phyloP scores from a whole-genome alignment of 495 filamentous ascomycete genomes.

The Tetracladium marchalianum region DNA sequence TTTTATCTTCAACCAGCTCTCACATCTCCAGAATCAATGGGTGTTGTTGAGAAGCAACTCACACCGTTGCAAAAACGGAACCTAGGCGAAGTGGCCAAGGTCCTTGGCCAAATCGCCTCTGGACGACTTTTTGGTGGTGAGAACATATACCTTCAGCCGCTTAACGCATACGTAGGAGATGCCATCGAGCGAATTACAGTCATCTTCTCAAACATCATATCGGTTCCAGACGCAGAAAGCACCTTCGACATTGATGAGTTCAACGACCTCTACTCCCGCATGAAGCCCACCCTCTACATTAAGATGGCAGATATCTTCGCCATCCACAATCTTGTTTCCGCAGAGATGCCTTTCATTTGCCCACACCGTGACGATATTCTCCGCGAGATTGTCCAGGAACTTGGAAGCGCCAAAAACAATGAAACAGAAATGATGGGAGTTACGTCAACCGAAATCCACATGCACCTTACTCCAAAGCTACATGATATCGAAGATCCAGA shows the following conservation, averaged over 20 bases:
- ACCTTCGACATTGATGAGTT: slow-evolving; percentile 98
- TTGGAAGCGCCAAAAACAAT: slow-evolving; percentile 91
- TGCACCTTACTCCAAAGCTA: slow-evolving; percentile 85
- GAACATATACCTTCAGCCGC: slow-evolving; percentile 88
- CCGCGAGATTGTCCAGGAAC: slow-evolving; percentile 81
- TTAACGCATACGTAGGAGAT: slow-evolving; percentile 83
- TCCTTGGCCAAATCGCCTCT: slow-evolving; percentile 75
- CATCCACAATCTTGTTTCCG: slow-evolving; percentile 79
- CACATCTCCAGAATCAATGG: slow-evolving; percentile 75
- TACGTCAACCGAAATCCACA: slow-evolving; percentile 78
- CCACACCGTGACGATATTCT: slow-evolving; percentile 77
- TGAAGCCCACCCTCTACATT: slow-evolving; percentile 93
- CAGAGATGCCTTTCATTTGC: slow-evolving; percentile 67
- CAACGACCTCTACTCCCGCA: slow-evolving; percentile 92
- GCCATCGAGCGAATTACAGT: slow-evolving; percentile 71
- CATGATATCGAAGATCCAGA: slow-evolving; percentile 91
- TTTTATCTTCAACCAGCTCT: slow-evolving; percentile 88
- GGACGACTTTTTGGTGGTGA: slow-evolving; percentile 86
- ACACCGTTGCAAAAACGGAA: slow-evolving; percentile 91
- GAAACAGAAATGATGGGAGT: slow-evolving; percentile 85
- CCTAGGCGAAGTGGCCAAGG: slow-evolving; percentile 80
- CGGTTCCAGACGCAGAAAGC: slow-evolving; percentile 72
- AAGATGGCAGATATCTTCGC: slow-evolving; percentile 98
- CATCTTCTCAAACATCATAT: slow-evolving; percentile 65
- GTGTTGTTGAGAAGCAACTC: slow-evolving; percentile 77